These are phyloP conservation scores for Wickerhamomyces subpelliculosus DNA, from an alignment of 805 yeast genomes.

Conservation along the genomic window DNA sequence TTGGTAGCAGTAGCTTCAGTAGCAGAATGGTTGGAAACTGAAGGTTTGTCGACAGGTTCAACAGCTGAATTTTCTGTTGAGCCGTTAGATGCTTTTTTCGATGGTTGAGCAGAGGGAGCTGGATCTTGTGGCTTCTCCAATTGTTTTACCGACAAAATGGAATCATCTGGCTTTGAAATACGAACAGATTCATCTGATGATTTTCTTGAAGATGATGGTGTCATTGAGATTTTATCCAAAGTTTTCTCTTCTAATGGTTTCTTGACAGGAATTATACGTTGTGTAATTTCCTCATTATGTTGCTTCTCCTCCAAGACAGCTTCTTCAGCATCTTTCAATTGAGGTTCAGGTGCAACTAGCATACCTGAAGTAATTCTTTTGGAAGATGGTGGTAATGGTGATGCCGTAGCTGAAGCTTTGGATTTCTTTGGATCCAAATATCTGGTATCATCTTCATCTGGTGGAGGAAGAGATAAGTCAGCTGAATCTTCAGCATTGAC, in stretches of 20 bases:
- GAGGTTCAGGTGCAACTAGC: slow-evolving; percentile 37
- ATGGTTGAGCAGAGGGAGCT: too few relatives aligned
- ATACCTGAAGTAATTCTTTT: slow-evolving; percentile 37
- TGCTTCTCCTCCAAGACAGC: slow-evolving; percentile 32
- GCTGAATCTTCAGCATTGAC: slow-evolving; percentile 25
- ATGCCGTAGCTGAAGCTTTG: slow-evolving; percentile 9
- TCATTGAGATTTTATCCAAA: slow-evolving; percentile 1
- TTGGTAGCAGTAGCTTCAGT: too few relatives aligned
- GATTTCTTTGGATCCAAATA: slow-evolving; percentile 19
- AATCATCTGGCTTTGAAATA: not conserved
- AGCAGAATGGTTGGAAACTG: too few relatives aligned
- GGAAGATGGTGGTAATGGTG: slow-evolving; percentile 20
- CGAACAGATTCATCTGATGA: too few relatives aligned
- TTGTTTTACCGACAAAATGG: too few relatives aligned
- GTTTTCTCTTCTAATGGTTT: slow-evolving; percentile 5
- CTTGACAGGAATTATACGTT: slow-evolving; percentile 17
- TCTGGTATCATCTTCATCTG: slow-evolving; percentile 14
- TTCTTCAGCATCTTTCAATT: slow-evolving; percentile 32
- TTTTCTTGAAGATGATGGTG: too few relatives aligned
- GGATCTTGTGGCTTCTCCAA: too few relatives aligned
- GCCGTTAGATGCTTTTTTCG: too few relatives aligned
- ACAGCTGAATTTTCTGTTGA: too few relatives aligned
- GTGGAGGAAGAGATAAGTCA: slow-evolving; percentile 24
- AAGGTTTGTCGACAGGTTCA: too few relatives aligned
- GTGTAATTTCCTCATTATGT: slow-evolving; percentile 18